Evolutionary conservation across 768 basidiomycete genomes (phyloP), one percentile per base, ranked within the genome.

Genomic region (Cyathus striatus): DNA sequence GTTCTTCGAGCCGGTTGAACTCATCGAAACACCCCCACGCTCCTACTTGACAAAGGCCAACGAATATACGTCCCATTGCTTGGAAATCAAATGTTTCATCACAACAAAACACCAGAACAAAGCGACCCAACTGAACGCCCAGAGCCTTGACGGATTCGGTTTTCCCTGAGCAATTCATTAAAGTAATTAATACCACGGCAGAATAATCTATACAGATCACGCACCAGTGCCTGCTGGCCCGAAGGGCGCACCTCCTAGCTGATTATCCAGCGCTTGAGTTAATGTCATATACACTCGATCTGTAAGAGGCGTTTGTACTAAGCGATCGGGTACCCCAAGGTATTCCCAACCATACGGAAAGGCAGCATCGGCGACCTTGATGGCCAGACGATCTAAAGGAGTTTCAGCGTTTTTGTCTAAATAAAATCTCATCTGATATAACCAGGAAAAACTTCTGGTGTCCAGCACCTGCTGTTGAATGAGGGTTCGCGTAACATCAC

Each of bases 331-430:
- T 17, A 98, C 92, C 43, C 96, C 96, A 17, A 99, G 77, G 60
- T 99, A 99, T 62, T 99, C 96, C 91, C 91, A 99, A 14, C 96
- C 96, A 54, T 99, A 98, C 4, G 88, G 85, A 78, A 98, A 98
- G 2, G 75, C 73, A 3, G 94, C 92, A 64, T 95, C 89, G 14
- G 96, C 96, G 44, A 87, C 85, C 46, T 77, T 80, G 50, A 98
- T 86, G 14, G 75, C 66, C 27, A 98, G 71, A 24, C 90, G 73
- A 27, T 94, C 83, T 35, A 96, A 69, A 2, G 92, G 86, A 47
- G 87, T 84, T 35, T 83, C 78, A n/a, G 75, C 59, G 0, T 69
- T 56, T 13, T 72, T 70, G 54, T 94, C 85, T 24, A 96, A 76
- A 61, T 98, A 97, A 69, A 93, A 99, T 6, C 96, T 88, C 96